Percentiles rank a stretch among this genome's conserved stretches.
Evolutionary conservation across 1,139 yeast genomes (phyloP).

Genomic region (Citeromyces hawaiiensis): DNA sequence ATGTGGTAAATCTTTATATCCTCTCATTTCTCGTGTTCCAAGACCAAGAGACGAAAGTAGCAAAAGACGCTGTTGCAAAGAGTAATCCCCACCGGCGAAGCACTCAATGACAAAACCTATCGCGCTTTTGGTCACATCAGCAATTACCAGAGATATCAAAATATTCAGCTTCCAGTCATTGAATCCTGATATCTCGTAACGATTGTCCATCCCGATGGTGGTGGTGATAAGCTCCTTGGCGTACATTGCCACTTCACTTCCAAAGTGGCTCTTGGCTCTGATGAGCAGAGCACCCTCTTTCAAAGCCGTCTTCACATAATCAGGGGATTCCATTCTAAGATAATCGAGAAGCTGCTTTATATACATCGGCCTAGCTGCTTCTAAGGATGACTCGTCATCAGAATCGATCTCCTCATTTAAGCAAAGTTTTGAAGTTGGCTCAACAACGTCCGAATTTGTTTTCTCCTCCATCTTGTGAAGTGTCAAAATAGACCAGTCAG

Average conservation of each 20-base stretch:
- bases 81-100: constrained; percentile 48
- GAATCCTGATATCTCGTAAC: constrained; percentile 34
- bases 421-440: background rate
- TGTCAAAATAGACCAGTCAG: background rate
- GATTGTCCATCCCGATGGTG: constrained; percentile 34
- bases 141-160: constrained; percentile 37
- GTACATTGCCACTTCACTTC: constrained; percentile 40
- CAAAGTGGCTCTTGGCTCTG: constrained; percentile 33
- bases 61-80: constrained; percentile 45
- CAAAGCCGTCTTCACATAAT: constrained; percentile 38
- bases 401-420: background rate
- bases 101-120: constrained; percentile 24
- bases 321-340: constrained; percentile 35
- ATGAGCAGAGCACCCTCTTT: constrained; percentile 38
- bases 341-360: constrained; percentile 49
- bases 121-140: constrained; percentile 26
- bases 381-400: constrained; percentile 15
- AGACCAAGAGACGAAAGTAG: constrained; percentile 42
- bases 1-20: constrained; percentile 28
- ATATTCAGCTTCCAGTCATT: constrained; percentile 33
- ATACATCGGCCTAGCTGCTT: constrained; percentile 41
- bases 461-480: background rate
- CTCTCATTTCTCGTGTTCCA: constrained; percentile 47
- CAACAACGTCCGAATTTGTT: background rate
- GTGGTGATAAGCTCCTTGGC: constrained; percentile 30